phyloP scores from a whole-genome alignment of 2,329 filamentous ascomycete genomes.

The Trichoderma lentiforme region DNA sequence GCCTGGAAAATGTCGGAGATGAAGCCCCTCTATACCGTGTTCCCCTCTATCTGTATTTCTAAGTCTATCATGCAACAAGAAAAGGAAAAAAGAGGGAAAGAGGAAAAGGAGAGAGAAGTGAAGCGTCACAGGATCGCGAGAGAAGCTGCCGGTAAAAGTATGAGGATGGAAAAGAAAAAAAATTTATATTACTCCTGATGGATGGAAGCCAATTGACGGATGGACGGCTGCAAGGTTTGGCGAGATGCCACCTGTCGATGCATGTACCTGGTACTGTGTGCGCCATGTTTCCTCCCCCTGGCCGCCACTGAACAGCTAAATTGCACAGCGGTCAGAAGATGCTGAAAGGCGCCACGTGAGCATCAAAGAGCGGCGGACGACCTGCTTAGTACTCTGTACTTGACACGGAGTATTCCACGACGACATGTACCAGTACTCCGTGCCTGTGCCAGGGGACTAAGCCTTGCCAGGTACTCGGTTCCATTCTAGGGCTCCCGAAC shows the following conservation, averaged over 20 bases:
- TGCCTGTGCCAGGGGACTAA: neutral
- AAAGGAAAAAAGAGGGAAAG: neutral
- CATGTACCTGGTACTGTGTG: slow-evolving; percentile 1
- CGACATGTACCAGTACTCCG: neutral
- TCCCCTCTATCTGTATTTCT: slow-evolving; percentile 3
- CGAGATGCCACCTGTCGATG: neutral
- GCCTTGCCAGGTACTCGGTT: neutral
- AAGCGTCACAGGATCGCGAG: neutral
- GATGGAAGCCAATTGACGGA: slow-evolving; percentile 5
- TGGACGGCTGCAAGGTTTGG: slow-evolving; percentile 13
- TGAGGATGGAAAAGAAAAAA: neutral
- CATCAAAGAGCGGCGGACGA: neutral
- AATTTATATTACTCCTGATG: slow-evolving; percentile 2
- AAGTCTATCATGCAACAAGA: slow-evolving; percentile 21
- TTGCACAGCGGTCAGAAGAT: slow-evolving; percentile 16
- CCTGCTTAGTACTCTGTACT: neutral
- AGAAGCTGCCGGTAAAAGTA: neutral
- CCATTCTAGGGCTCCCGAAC: neutral
- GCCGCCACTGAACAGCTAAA: neutral
- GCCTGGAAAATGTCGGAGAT: slow-evolving; percentile 16
- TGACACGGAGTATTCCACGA: neutral
- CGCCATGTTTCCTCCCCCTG: neutral
- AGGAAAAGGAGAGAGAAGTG: neutral
- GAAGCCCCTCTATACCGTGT: slow-evolving; percentile 6
- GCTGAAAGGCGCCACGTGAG: slow-evolving; percentile 11